Conservation (phyloP, 495 filamentous ascomycete species). For the Terfezia claveryi region DNA sequence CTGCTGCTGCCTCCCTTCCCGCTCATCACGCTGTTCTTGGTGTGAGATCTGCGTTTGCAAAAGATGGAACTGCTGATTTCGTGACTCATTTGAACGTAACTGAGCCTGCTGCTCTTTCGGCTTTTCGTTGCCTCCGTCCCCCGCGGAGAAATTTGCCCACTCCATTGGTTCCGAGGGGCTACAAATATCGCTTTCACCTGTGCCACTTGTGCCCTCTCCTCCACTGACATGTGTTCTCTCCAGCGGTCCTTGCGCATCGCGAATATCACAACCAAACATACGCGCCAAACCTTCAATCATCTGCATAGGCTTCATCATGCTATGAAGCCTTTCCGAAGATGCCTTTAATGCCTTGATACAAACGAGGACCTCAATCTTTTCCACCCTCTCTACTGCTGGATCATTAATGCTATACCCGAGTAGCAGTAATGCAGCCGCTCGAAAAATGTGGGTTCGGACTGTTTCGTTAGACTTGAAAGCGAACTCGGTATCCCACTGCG, state of each 20-base stretch:
- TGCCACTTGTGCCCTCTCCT: too few species aligned
- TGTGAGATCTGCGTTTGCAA: neutral
- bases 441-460: conserved; percentile 15
- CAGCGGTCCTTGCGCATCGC: neutral
- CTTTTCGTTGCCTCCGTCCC: neutral
- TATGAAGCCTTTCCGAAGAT: conserved; percentile 6
- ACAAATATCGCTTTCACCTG: neutral
- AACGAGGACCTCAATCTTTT: conserved; percentile 11
- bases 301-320: conserved; percentile 11
- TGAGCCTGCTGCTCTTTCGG: too few species aligned
- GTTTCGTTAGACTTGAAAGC: conserved; percentile 15
- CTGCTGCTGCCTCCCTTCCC: too few species aligned
- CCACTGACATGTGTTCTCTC: neutral
- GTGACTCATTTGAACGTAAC: too few species aligned
- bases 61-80: neutral
- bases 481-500: conserved; percentile 10
- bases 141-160: neutral
- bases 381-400: conserved; percentile 10
- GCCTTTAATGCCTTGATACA: conserved; percentile 13
- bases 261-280: conserved; percentile 15
- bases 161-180: neutral
- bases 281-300: conserved; percentile 16
- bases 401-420: conserved; percentile 15
- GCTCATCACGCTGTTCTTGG: neutral
- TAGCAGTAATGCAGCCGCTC: conserved; percentile 16